Evolutionary conservation across 2,329 filamentous ascomycete species (phyloP), one percentile per base, ranked within the genome.

Genomic region (Colletotrichum plurivorum): DNA sequence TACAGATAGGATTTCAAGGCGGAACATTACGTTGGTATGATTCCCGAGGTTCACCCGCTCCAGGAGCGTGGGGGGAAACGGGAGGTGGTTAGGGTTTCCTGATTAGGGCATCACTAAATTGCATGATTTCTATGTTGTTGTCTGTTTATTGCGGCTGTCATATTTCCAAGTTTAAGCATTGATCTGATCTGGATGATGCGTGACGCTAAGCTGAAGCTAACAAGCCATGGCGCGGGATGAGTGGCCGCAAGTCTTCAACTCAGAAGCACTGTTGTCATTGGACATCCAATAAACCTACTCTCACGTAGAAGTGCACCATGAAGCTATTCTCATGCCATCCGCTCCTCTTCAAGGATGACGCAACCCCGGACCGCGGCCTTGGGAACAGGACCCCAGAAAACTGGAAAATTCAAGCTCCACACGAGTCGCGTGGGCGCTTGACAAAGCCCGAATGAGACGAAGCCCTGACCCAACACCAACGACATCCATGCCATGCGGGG

Each of bases 401-500:
- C 41, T 63, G 52, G 53, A 41, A 46, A 36, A 18, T 27, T n/a
- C 20, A n/a, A 15, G 55, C 61, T 36, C 54, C 60, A 59, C 61
- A 52, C 25, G 22, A 27, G 27, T 49, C 41, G 45, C 53, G 16
- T 39, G 53, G 66, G 61, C 55, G 66, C 31, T 59, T 65, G 49
- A 55, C 20, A 48, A 5, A 3, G 20, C 61, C 61, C 54, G 60
- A 55, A 65, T 7, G 3, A 60, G 48, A 54, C 43, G 9, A 51
- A 49, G 45, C 45, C 25, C 43, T 16, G n/a, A 18, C 13, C 45
- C 53, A 43, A 43, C 25, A 54, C 41, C 13, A 25, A 39, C 41
- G 25, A 25, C 60, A 16, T 27, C 31, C 18, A 39, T 65, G 20
- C 22, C 18, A 39, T 65, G 65, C 65, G 60, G 65, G 65, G 65